A percentile compares a stretch with the other conserved stretches of the same genome.
Evolutionary conservation across 1,284 basidiomycete genomes (phyloP).

Genomic region (Abortiporus biennis): DNA sequence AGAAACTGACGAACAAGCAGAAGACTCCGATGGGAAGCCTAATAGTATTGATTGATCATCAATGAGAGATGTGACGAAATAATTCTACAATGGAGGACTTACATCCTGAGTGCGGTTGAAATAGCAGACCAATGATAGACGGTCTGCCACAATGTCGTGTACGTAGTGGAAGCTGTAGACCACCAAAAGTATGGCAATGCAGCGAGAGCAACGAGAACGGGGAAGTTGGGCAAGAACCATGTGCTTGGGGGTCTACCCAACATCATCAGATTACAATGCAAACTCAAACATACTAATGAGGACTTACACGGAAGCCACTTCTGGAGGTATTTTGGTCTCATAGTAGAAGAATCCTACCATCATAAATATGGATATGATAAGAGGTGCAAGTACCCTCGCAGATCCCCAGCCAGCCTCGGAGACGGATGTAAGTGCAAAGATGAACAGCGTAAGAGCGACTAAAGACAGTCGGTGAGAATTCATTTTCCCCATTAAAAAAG

Average conservation of each 20-base stretch:
- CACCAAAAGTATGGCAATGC: conserved; percentile 38
- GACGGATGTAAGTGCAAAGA: conserved; percentile 43
- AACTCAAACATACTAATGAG: neutral
- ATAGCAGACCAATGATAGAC: conserved; percentile 33
- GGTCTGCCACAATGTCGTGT: conserved; percentile 33
- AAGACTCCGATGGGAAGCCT: conserved; percentile 38
- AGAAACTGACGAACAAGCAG: conserved; percentile 30
- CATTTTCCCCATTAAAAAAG: neutral
- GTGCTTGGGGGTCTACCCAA: conserved; percentile 29
- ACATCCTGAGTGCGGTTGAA: conserved; percentile 33
- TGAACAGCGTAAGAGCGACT: conserved; percentile 34
- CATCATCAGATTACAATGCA: neutral
- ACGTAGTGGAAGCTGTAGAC: conserved; percentile 30
- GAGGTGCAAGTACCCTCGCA: conserved; percentile 33
- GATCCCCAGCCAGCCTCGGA: conserved; percentile 37
- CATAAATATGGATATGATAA: conserved; percentile 35
- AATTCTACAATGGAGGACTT: conserved; percentile 9
- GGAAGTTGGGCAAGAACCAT: conserved; percentile 38
- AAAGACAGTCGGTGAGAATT: neutral
- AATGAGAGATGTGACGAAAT: neutral
- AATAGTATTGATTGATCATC: neutral
- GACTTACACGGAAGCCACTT: conserved; percentile 33
- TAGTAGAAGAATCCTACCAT: conserved; percentile 35
- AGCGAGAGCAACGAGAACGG: conserved; percentile 30
- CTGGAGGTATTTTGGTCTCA: conserved; percentile 31